Percentiles rank a stretch among this genome's conserved stretches.
phyloP scores from a whole-genome alignment of 306 rosid species.

The Medicago ruthenica region DNA sequence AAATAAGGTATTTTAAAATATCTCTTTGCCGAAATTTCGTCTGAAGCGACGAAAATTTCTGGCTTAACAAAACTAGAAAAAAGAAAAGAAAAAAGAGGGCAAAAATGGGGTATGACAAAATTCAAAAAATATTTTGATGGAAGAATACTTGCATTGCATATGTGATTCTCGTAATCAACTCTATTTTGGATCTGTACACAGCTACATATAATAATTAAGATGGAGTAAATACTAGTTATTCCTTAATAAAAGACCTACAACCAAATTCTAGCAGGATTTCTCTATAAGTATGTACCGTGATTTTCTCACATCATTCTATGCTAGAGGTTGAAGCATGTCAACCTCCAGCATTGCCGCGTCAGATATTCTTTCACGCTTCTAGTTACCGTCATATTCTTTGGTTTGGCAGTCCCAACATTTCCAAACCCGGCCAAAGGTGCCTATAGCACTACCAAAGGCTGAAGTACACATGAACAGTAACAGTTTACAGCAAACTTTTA shows the following conservation, averaged over 20 bases:
- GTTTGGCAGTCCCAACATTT: constrained; percentile 93
- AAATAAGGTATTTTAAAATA: too few relatives aligned
- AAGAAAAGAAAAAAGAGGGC: too few relatives aligned
- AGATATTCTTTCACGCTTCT: constrained; percentile 78
- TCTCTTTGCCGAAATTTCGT: too few relatives aligned
- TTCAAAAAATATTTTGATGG: not conserved
- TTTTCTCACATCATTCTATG: constrained; percentile 63
- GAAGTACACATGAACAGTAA: constrained; percentile 78
- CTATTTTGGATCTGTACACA: constrained; percentile 80
- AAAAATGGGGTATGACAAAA: too few relatives aligned
- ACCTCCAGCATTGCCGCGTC: constrained; percentile 88
- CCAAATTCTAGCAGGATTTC: too few relatives aligned
- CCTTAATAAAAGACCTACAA: too few relatives aligned
- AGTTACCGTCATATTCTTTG: constrained; percentile 73
- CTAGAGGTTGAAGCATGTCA: constrained; percentile 71
- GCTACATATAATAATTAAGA: constrained; percentile 10
- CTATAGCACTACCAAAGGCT: constrained; percentile 97
- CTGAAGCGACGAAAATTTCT: too few relatives aligned
- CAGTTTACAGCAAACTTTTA: constrained; percentile 29
- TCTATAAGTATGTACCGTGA: constrained; percentile 64
- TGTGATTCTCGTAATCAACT: constrained; percentile 93
- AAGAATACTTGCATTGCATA: constrained; percentile 79
- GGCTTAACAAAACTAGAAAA: too few relatives aligned
- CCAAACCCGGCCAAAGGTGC: constrained; percentile 97
- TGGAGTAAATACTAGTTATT: too few relatives aligned